Conservation (phyloP, 176 grass and related monocot genomes). For the Hsuehochloa calcarea region DNA sequence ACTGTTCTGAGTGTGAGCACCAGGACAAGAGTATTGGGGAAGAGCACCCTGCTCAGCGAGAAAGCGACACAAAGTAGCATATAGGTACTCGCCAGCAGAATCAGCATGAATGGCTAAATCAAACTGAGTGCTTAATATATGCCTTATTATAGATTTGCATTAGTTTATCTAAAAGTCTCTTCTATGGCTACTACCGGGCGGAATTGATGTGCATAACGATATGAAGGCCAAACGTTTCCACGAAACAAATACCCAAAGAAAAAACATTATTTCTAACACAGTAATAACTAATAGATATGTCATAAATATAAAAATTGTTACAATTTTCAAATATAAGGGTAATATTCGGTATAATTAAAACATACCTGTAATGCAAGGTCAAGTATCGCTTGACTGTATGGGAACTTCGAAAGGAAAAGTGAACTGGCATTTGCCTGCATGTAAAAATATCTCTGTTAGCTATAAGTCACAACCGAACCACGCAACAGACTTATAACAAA, state of each 20-base stretch:
- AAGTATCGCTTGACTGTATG: slow-evolving; percentile 86
- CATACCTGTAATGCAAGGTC: slow-evolving; percentile 90
- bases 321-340: background rate
- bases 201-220: background rate
- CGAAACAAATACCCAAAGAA: background rate
- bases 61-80: too few species aligned
- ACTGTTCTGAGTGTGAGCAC: too few species aligned
- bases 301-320: slow-evolving; percentile 6
- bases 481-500: background rate
- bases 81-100: too few species aligned
- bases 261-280: background rate
- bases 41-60: too few species aligned
- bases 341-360: slow-evolving; percentile 22
- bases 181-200: background rate
- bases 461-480: slow-evolving; percentile 19
- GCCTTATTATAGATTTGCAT: background rate
- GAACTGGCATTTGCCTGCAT: slow-evolving; percentile 69
- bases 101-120: too few species aligned
- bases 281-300: background rate
- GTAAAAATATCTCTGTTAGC: slow-evolving; percentile 33
- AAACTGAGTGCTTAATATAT: background rate
- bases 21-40: too few species aligned
- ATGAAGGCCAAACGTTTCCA: background rate
- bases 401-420: slow-evolving; percentile 94
- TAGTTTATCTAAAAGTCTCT: background rate